Percentiles rank a stretch among this genome's conserved stretches.
These are phyloP conservation scores for Cicer cuneatum DNA, from an alignment of 306 rosid genomes.

Conservation along the genomic window DNA sequence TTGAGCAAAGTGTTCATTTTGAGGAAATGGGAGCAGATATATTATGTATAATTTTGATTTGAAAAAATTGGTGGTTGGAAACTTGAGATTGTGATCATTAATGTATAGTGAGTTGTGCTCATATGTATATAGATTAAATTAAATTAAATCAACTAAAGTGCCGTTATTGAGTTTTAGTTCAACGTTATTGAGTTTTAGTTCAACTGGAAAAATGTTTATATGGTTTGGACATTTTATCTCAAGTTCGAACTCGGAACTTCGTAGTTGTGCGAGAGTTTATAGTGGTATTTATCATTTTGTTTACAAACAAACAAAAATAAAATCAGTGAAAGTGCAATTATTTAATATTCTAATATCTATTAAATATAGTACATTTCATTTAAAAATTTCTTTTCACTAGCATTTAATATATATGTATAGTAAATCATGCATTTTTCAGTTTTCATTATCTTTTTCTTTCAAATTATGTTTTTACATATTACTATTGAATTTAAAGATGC, in stretches of 20 bases:
- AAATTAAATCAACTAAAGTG: no score
- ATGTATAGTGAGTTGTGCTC: not conserved
- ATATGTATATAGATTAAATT: not conserved
- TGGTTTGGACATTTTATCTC: no score
- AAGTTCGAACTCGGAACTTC: no score
- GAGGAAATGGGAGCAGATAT: not conserved
- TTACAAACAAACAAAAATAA: no score
- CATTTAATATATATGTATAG: not conserved
- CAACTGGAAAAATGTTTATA: no score
- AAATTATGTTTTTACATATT: not conserved
- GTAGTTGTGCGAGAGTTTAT: no score
- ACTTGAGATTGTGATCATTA: not conserved
- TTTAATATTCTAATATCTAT: not conserved
- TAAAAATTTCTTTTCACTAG: not conserved
- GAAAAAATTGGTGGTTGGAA: not conserved
- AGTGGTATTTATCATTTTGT: no score
- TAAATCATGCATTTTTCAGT: not conserved
- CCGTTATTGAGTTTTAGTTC: no score
- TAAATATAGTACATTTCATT: not conserved
- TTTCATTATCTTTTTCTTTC: no score
- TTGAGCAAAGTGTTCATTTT: conserved; percentile 27
- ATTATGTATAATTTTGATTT: not conserved
- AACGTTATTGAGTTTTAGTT: no score
- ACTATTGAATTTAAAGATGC: not conserved
- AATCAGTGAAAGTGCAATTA: not conserved